These are phyloP conservation scores for Podaxis sp. DNA, from an alignment of 768 basidiomycete species.

Conservation along the genomic window DNA sequence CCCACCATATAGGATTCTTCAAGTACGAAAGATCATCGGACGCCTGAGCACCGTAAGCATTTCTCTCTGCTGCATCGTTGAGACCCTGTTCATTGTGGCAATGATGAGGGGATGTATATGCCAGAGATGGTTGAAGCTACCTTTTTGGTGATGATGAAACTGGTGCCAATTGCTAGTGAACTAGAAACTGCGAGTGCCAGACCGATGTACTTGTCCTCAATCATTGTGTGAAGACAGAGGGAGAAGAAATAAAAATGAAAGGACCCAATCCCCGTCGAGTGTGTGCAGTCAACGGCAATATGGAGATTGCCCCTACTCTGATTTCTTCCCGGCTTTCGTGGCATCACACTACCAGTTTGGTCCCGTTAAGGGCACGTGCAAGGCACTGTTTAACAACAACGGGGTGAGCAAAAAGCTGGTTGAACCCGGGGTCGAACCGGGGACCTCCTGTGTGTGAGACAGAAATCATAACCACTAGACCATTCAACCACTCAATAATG, in stretches of 20 bases:
- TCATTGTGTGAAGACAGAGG: conserved; percentile 35
- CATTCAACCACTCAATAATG: conserved; percentile 31
- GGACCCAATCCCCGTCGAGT: conserved; percentile 3
- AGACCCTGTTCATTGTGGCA: conserved; percentile 55
- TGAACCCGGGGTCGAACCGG: conserved; percentile 35
- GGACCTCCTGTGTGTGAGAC: conserved; percentile 29
- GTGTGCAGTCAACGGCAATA: background rate
- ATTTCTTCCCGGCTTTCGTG: conserved; percentile 7
- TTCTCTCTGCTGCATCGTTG: conserved; percentile 70
- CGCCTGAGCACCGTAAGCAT: conserved; percentile 46
- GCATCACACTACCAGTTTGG: background rate
- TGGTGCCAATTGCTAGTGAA: conserved; percentile 86
- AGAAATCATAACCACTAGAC: conserved; percentile 50
- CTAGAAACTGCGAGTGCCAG: conserved; percentile 83
- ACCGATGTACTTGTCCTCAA: conserved; percentile 96
- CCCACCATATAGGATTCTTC: conserved; percentile 95
- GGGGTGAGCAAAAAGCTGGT: conserved; percentile 23
- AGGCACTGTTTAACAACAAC: background rate
- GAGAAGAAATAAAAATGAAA: conserved; percentile 4
- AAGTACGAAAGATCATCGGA: conserved; percentile 87
- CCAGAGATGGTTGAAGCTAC: conserved; percentile 30
- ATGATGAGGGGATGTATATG: background rate
- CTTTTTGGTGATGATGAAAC: conserved; percentile 99
- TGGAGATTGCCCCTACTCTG: background rate
- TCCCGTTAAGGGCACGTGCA: conserved; percentile 9